phyloP scores from a whole-genome alignment of 345 rosid genomes.

The Balakata baccata region DNA sequence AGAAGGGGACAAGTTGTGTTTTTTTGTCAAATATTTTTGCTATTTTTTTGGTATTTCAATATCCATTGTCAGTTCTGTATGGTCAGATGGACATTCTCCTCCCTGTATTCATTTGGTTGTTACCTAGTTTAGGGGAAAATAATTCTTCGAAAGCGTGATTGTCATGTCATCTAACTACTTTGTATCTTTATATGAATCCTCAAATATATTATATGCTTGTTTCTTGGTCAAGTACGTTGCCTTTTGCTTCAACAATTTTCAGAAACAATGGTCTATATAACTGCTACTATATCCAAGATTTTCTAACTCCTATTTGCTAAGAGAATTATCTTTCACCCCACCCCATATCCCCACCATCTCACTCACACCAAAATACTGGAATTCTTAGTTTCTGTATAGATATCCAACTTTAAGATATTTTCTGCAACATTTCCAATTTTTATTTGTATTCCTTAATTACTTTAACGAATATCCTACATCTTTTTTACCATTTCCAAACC shows the following conservation, averaged over 20 bases:
- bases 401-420: not conserved
- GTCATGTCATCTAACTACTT: not conserved
- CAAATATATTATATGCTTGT: not conserved
- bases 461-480: not conserved
- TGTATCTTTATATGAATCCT: not conserved
- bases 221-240: not conserved
- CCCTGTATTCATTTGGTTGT: not conserved
- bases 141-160: not conserved
- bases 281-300: not conserved
- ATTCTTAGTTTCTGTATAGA: not conserved
- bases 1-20: too few relatives aligned
- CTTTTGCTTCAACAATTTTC: not conserved
- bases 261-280: not conserved
- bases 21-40: too few relatives aligned
- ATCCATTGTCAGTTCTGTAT: not conserved
- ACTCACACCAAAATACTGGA: not conserved
- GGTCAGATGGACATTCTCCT: not conserved
- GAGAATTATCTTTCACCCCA: not conserved
- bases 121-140: not conserved
- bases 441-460: not conserved
- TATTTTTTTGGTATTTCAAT: not conserved
- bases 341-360: not conserved
- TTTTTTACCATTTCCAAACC: conserved; percentile 1
- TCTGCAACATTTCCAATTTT: not conserved
- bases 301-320: not conserved